phyloP scores from a whole-genome alignment of 176 grass and related monocot genomes.

The Triticum turgidum region DNA sequence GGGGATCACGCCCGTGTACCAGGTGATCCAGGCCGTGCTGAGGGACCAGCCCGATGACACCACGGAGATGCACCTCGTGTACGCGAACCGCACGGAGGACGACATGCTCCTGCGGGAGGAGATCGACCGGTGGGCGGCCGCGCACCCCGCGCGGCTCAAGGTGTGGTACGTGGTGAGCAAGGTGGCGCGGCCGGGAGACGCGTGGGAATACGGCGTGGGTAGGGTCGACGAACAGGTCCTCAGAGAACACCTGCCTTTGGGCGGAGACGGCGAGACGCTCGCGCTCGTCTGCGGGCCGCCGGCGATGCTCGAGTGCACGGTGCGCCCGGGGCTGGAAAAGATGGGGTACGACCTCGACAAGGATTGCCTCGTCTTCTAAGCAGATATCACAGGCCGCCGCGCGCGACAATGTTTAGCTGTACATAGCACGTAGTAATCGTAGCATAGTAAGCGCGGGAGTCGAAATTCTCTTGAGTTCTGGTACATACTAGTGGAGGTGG shows the following conservation, averaged over 20 bases:
- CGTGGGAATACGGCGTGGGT: slow-evolving; percentile 62
- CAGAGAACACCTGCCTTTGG: slow-evolving; percentile 55
- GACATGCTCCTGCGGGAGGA: slow-evolving; percentile 71
- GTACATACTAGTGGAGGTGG: background rate
- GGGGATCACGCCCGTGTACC: slow-evolving; percentile 89
- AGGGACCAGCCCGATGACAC: slow-evolving; percentile 54
- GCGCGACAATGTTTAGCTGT: background rate
- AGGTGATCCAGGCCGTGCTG: slow-evolving; percentile 88
- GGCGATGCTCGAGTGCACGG: slow-evolving; percentile 64
- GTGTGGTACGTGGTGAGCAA: slow-evolving; percentile 75
- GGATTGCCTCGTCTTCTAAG: slow-evolving; percentile 63
- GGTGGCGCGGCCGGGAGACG: slow-evolving; percentile 16
- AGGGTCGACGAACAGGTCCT: slow-evolving; percentile 48
- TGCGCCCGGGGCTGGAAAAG: slow-evolving; percentile 77
- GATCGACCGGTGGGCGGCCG: slow-evolving; percentile 55
- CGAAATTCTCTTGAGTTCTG: background rate
- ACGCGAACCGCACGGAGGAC: slow-evolving; percentile 71
- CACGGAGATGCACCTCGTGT: slow-evolving; percentile 82
- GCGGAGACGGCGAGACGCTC: slow-evolving; percentile 46
- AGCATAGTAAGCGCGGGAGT: background rate
- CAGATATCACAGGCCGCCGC: background rate
- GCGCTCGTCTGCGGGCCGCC: slow-evolving; percentile 77
- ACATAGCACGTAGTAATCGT: background rate
- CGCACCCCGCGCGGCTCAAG: slow-evolving; percentile 59
- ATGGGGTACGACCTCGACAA: slow-evolving; percentile 57